Evolutionary conservation across 495 filamentous ascomycete genomes (phyloP).

Genomic region (Penicillium nucicola): DNA sequence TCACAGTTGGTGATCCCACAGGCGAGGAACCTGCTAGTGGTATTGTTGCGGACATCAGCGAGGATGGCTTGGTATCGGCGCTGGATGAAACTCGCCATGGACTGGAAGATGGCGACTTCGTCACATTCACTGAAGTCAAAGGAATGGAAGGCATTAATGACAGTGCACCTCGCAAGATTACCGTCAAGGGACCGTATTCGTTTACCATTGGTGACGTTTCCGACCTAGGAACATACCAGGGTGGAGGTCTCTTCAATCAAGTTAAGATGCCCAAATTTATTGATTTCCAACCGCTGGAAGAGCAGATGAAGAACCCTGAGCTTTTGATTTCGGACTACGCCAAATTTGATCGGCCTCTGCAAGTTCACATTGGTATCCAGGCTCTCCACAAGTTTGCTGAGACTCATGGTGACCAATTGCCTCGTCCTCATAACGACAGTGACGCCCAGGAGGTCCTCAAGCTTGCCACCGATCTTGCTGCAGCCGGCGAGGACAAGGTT

Average conservation of each 20-base stretch:
- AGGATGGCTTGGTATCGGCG: constrained; percentile 87
- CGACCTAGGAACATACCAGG: constrained; percentile 75
- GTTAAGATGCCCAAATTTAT: constrained; percentile 97
- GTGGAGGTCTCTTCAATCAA: constrained; percentile 86
- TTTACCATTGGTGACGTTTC: constrained; percentile 96
- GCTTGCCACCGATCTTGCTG: constrained; percentile 66
- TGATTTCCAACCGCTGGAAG: constrained; percentile 76
- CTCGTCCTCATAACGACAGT: constrained; percentile 74
- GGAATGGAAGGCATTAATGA: constrained; percentile 90
- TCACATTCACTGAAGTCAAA: constrained; percentile 89
- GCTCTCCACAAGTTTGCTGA: constrained; percentile 82
- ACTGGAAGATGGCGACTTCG: constrained; percentile 92
- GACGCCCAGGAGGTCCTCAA: constrained; percentile 78
- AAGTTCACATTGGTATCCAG: constrained; percentile 91
- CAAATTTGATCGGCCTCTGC: constrained; percentile 90
- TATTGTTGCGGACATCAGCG: constrained; percentile 85
- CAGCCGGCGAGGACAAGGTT: constrained; percentile 62
- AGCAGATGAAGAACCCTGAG: constrained; percentile 80
- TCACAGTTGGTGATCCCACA: constrained; percentile 82
- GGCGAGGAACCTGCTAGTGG: constrained; percentile 86
- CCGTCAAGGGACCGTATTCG: constrained; percentile 92
- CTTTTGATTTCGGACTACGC: constrained; percentile 91
- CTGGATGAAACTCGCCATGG: constrained; percentile 95
- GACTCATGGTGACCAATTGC: constrained; percentile 63
- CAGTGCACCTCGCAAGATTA: constrained; percentile 79